Evolutionary conservation across 1,284 basidiomycete species (phyloP).

Genomic region (Ustilago nuda): DNA sequence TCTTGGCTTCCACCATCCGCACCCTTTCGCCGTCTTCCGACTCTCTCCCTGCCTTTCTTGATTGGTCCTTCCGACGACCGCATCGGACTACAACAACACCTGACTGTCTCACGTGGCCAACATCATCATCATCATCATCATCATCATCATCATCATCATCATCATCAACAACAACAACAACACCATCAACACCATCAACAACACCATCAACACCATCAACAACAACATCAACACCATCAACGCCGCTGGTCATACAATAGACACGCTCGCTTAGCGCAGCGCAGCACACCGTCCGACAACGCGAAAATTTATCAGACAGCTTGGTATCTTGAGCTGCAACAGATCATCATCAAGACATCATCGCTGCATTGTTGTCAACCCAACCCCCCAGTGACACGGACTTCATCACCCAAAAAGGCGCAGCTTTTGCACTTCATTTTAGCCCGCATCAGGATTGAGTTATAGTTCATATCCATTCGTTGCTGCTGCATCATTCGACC

Average conservation of each 20-base stretch:
- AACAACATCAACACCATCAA: no score
- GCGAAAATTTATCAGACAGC: not conserved
- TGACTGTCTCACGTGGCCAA: not conserved
- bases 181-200: not conserved
- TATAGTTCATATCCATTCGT: not conserved
- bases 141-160: not conserved
- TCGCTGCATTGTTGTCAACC: not conserved
- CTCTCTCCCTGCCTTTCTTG: not conserved
- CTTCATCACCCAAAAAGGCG: constrained; percentile 1
- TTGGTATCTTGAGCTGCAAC: not conserved
- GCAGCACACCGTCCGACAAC: not conserved
- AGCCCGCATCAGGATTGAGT: not conserved
- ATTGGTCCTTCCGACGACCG: not conserved
- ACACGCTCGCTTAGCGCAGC: not conserved
- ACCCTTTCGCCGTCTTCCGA: not conserved
- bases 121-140: not conserved
- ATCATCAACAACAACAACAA: not conserved
- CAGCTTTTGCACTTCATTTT: not conserved
- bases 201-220: not conserved
- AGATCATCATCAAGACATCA: not conserved
- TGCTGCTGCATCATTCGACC: not conserved
- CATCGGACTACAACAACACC: not conserved
- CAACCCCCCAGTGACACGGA: not conserved
- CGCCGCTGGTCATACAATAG: not conserved
- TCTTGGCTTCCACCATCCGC: not conserved